Evolutionary conservation across 2,329 filamentous ascomycete genomes (phyloP).

Genomic region (Mariannaea elegans): DNA sequence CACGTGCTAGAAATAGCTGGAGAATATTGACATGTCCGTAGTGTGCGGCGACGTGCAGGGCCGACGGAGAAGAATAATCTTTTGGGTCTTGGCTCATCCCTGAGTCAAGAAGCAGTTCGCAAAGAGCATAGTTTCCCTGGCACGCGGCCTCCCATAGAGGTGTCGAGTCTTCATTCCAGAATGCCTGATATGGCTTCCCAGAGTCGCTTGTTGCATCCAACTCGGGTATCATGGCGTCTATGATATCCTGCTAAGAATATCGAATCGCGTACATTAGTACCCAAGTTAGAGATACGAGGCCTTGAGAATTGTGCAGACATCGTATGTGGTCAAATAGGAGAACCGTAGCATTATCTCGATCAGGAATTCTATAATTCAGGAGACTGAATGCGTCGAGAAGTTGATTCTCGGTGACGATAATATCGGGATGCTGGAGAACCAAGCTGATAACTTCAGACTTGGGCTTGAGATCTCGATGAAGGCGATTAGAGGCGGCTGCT

Average conservation of each 20-base stretch:
- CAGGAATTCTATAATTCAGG: not conserved
- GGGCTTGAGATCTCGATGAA: not conserved
- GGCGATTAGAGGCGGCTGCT: not conserved
- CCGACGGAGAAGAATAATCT: not conserved
- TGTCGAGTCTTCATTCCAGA: not conserved
- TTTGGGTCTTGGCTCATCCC: not conserved
- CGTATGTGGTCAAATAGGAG: not conserved
- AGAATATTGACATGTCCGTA: not conserved
- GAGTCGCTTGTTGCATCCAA: not conserved
- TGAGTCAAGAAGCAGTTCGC: not conserved
- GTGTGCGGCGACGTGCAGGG: not conserved
- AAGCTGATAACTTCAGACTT: not conserved
- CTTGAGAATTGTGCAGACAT: not conserved
- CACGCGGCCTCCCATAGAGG: not conserved
- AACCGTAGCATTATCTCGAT: not conserved
- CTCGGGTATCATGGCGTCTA: not conserved
- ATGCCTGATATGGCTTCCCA: not conserved
- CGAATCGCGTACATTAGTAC: not conserved
- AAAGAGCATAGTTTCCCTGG: not conserved
- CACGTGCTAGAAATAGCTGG: not conserved
- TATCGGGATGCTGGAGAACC: not conserved
- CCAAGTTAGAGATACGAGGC: not conserved
- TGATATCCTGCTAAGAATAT: not conserved
- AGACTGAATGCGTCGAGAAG: not conserved
- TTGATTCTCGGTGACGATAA: not conserved